Evolutionary conservation across 495 filamentous ascomycete species (phyloP).

Genomic region (Mytilinidion resinicola): DNA sequence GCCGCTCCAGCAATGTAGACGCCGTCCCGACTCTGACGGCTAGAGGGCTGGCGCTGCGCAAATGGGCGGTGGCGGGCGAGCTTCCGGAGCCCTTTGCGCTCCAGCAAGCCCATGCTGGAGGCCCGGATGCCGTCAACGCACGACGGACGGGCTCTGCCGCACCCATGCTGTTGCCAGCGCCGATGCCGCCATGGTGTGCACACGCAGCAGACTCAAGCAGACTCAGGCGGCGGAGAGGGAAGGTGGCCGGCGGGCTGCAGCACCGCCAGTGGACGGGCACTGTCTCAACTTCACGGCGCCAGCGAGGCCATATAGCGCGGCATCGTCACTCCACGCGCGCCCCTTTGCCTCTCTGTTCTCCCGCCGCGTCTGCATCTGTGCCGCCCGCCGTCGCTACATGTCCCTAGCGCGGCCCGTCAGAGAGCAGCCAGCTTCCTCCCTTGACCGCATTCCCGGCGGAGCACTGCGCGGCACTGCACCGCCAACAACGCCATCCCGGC

Average conservation of each 20-base stretch:
- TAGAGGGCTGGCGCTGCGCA: slow-evolving; percentile 17
- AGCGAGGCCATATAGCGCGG: too few relatives aligned
- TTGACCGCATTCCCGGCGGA: slow-evolving; percentile 20
- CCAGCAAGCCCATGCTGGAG: too few relatives aligned
- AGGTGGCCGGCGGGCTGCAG: slow-evolving; percentile 24
- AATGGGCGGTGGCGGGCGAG: too few relatives aligned
- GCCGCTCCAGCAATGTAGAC: slow-evolving; percentile 28
- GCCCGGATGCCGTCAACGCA: slow-evolving; percentile 12
- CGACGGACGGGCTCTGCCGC: slow-evolving; percentile 10
- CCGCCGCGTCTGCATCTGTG: slow-evolving; percentile 2
- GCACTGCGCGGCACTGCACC: not conserved
- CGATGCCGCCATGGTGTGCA: slow-evolving; percentile 26
- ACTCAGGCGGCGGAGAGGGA: slow-evolving; percentile 13
- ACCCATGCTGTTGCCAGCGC: slow-evolving; percentile 26
- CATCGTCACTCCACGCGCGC: not conserved
- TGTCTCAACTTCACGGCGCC: too few relatives aligned
- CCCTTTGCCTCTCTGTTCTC: slow-evolving; percentile 4
- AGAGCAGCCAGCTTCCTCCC: slow-evolving; percentile 20
- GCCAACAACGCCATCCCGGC: too few relatives aligned
- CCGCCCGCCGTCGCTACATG: not conserved
- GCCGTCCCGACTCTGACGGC: slow-evolving; percentile 9
- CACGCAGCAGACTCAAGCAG: slow-evolving; percentile 8
- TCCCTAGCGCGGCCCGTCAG: slow-evolving; percentile 14
- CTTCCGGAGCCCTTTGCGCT: too few relatives aligned
- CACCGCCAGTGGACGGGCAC: too few relatives aligned